Conservation (phyloP, 2,329 filamentous ascomycete genomes). For the Didymella sp. region DNA sequence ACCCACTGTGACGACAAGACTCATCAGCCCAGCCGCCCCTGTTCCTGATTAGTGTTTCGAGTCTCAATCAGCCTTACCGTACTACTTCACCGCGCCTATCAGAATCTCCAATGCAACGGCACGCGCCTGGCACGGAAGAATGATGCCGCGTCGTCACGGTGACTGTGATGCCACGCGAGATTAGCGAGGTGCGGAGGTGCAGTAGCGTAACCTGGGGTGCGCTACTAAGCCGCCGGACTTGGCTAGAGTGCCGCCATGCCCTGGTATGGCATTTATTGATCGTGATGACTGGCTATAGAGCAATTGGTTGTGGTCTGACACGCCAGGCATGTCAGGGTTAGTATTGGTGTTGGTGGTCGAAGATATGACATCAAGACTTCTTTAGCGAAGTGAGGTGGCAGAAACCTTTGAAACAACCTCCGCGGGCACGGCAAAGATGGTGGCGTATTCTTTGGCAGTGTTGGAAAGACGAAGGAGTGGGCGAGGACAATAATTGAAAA, state of each 20-base stretch:
- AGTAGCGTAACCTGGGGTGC: constrained; percentile 4
- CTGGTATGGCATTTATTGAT: constrained; percentile 1
- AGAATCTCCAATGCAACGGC: background rate
- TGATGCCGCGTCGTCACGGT: constrained; percentile 2
- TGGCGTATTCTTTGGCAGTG: background rate
- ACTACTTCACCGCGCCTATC: background rate
- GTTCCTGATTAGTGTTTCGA: background rate
- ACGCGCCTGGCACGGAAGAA: background rate
- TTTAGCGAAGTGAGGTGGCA: constrained; percentile 6
- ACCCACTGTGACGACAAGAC: constrained; percentile 11
- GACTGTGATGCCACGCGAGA: constrained; percentile 3
- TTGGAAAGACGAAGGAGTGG: background rate
- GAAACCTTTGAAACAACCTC: background rate
- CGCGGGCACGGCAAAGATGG: background rate
- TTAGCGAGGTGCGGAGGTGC: constrained; percentile 1
- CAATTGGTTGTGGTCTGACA: background rate
- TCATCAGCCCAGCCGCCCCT: background rate
- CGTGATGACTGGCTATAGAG: background rate
- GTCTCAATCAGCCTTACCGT: background rate
- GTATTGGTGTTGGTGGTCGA: background rate
- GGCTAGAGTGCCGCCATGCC: background rate
- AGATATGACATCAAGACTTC: constrained; percentile 16
- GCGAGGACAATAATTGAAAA: background rate
- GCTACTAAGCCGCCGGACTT: background rate
- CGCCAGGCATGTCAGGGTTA: background rate